Conservation (phyloP, 495 filamentous ascomycete genomes). For the Hyaloscypha bicolor region DNA sequence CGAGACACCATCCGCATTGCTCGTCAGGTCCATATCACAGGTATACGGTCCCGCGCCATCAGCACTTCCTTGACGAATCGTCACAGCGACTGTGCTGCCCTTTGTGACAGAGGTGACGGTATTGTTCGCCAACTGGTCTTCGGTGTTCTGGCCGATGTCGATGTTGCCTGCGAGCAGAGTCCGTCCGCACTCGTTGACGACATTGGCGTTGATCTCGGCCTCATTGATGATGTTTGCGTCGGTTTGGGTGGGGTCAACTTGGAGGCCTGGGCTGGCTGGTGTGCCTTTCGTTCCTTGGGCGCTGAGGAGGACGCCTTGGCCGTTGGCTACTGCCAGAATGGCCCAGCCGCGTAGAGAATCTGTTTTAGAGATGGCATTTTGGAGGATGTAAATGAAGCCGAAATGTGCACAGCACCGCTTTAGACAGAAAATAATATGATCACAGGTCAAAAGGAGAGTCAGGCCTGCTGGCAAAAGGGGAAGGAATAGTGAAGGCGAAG, state of each 20-base stretch:
- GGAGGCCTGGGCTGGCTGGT: slow-evolving; percentile 44
- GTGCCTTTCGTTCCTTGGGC: slow-evolving; percentile 44
- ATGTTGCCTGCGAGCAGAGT: slow-evolving; percentile 55
- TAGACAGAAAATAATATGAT: neutral
- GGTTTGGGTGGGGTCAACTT: slow-evolving; percentile 50
- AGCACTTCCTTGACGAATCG: slow-evolving; percentile 55
- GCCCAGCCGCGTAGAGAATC: neutral
- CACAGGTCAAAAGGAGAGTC: neutral
- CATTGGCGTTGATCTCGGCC: slow-evolving; percentile 46
- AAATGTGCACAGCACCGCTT: slow-evolving; percentile 8
- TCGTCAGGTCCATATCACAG: slow-evolving; percentile 48
- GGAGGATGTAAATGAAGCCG: too few species aligned
- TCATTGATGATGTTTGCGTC: slow-evolving; percentile 55
- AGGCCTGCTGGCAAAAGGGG: slow-evolving; percentile 2
- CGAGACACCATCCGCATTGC: slow-evolving; percentile 43
- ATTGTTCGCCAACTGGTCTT: slow-evolving; percentile 45
- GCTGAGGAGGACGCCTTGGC: slow-evolving; percentile 45
- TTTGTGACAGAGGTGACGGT: slow-evolving; percentile 47
- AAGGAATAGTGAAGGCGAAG: neutral
- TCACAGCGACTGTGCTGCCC: slow-evolving; percentile 42
- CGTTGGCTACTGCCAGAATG: slow-evolving; percentile 22
- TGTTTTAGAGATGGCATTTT: slow-evolving; percentile 10
- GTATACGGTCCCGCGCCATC: slow-evolving; percentile 56
- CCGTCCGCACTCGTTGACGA: slow-evolving; percentile 52
- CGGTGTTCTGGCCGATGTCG: slow-evolving; percentile 54